phyloP scores from a whole-genome alignment of 108 stramenopile genomes.

The Fistulifera pelliculosa region DNA sequence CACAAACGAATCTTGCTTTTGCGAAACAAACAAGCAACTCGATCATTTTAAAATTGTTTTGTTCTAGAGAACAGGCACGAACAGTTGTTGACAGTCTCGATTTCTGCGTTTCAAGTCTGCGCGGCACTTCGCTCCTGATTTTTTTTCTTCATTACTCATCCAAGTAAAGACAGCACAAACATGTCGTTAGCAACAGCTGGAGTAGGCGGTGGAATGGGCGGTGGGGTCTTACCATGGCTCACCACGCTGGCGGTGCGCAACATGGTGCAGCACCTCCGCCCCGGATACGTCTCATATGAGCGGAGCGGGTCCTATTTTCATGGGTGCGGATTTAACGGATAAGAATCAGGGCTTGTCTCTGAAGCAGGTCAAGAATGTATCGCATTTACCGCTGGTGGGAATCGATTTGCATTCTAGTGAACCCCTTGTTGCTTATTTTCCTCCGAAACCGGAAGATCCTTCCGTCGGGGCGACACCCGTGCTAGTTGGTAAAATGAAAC shows the following conservation, averaged over 20 bases:
- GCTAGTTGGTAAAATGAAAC: slow-evolving; percentile 35
- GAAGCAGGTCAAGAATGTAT: slow-evolving; percentile 38
- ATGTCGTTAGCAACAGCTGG: slow-evolving; percentile 78
- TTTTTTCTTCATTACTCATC: too few relatives aligned
- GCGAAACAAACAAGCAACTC: too few relatives aligned
- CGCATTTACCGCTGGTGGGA: slow-evolving; percentile 57
- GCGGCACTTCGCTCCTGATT: too few relatives aligned
- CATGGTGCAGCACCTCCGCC: slow-evolving; percentile 24
- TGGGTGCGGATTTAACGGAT: slow-evolving; percentile 69
- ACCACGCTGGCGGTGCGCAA: slow-evolving; percentile 46
- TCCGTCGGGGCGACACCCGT: slow-evolving; percentile 5
- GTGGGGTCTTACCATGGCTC: slow-evolving; percentile 50
- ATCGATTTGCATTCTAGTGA: slow-evolving; percentile 61
- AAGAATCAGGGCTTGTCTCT: slow-evolving; percentile 46
- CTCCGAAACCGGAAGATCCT: slow-evolving; percentile 45
- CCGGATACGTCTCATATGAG: neutral
- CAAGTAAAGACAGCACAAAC: slow-evolving; percentile 3
- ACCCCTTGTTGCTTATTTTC: slow-evolving; percentile 52
- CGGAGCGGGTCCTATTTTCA: slow-evolving; percentile 21
- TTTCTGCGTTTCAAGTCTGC: too few relatives aligned
- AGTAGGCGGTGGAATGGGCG: slow-evolving; percentile 28
- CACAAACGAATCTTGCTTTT: too few relatives aligned
- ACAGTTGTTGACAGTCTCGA: too few relatives aligned
- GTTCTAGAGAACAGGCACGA: too few relatives aligned
- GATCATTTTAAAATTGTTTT: too few relatives aligned